Evolutionary conservation across 2,329 filamentous ascomycete species (phyloP), one percentile per base, ranked within the genome.

Genomic region (Byssoonygena ceratinophila): DNA sequence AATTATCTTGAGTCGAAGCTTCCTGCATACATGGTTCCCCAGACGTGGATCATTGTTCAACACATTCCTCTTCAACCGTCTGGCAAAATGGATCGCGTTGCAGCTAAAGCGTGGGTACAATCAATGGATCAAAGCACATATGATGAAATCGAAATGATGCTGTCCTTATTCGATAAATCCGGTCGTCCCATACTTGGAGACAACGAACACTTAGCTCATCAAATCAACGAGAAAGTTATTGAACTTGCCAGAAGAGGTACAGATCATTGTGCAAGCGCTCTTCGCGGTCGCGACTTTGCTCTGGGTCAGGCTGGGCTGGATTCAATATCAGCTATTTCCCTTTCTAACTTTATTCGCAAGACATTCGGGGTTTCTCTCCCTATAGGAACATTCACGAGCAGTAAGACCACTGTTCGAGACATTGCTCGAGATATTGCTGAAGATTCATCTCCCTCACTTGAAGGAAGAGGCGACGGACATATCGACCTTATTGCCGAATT

Each of bases 1-100:
- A 47, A 14, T 14, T 22, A 32, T 14, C 25, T 27, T 50, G 57
- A 36, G 40, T 20, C 22, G 58, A 54, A 46, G 4, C 54, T 69
- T 22, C 61, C 67, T 7, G 51, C 52, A 22, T 64, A 59, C 51
- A 67, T 68, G 60, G 60, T 70, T n/a, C 69, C 69, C 20, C 34
- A 37, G 9, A 18, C 9, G 11, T 37, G 34, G 34, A 37, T 37
- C n/a, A 18, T 37, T 63, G 52, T 69, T 7, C 57, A 59, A 5
- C 51, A 59, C 3, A 58, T 69, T 23, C 68, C 68, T 0, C 49
- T 68, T 2, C 63, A 60, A 8, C 29, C 58, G 0, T 55, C 58
- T 50, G 66, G 68, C 22, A 69, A 66, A 54, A 59, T 65, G 47
- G 63, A 68, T 54, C 62, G 34, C 9, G 34, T 37, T 9, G 34